Conservation (phyloP, 2,329 filamentous ascomycete genomes). For the Xylariomycetidae sp. region DNA sequence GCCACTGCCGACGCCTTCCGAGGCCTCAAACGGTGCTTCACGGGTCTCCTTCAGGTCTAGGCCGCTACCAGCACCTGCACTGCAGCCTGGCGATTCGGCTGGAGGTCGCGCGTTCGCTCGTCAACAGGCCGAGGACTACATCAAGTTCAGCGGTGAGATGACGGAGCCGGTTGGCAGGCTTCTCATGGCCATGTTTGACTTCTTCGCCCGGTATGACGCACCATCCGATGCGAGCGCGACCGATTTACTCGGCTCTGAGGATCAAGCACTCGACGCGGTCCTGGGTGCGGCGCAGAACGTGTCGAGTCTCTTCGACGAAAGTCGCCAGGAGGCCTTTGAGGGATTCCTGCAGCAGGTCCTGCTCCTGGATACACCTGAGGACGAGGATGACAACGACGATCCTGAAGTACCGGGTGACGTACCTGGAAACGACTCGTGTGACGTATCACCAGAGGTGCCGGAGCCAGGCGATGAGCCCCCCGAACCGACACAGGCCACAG, state of each 20-base stretch:
- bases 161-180: not conserved
- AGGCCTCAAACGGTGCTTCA: not conserved
- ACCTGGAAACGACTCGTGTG: not conserved
- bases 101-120: not conserved
- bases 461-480: not conserved
- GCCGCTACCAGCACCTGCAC: not conserved
- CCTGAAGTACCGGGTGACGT: too few relatives aligned
- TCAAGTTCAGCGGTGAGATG: not conserved
- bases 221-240: not conserved
- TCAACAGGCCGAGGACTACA: slow-evolving; percentile 1
- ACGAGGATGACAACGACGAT: slow-evolving; percentile 1
- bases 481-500: not conserved
- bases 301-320: not conserved
- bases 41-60: not conserved
- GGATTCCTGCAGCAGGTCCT: slow-evolving; percentile 1
- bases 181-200: slow-evolving; percentile 1
- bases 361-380: not conserved
- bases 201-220: slow-evolving; percentile 1
- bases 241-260: not conserved
- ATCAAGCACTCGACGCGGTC: not conserved
- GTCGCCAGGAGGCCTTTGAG: not conserved
- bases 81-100: slow-evolving; percentile 1
- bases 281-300: not conserved
- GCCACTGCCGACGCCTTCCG: not conserved
- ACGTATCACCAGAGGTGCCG: too few relatives aligned